Conservation (phyloP, 176 grass and related monocot genomes). For the Sorghum bicolor region DNA sequence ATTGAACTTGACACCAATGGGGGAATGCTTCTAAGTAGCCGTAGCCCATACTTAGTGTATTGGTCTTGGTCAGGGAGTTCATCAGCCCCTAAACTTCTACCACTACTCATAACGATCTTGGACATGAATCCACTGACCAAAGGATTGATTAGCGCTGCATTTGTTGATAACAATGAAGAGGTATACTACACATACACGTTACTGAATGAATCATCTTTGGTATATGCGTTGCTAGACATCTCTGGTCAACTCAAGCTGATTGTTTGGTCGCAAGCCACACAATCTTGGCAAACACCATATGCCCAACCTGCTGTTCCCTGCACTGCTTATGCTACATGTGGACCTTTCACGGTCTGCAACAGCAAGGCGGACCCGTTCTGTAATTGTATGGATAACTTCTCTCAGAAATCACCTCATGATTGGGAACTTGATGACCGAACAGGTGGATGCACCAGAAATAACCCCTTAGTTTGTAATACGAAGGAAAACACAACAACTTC, state of each 20-base stretch:
- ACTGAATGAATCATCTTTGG: not conserved
- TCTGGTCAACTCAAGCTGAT: not conserved
- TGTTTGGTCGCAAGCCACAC: not conserved
- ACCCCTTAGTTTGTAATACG: not conserved
- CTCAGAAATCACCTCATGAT: not conserved
- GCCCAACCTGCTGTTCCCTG: not conserved
- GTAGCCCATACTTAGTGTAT: not conserved
- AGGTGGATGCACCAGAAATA: not conserved
- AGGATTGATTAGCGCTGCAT: not conserved
- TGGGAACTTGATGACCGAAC: constrained; percentile 33
- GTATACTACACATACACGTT: not conserved
- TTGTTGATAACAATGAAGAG: not conserved
- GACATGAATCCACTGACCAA: not conserved
- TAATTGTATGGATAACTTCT: constrained; percentile 34
- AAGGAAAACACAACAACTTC: not conserved
- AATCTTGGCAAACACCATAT: not conserved
- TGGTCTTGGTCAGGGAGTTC: not conserved
- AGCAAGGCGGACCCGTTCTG: not conserved
- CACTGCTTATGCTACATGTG: not conserved
- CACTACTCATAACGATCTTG: not conserved
- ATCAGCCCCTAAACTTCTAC: not conserved
- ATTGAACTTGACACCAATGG: not conserved
- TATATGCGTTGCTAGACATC: not conserved
- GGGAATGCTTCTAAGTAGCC: not conserved
- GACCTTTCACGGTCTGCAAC: not conserved